Base-by-base conservation (phyloP, 108 stramenopile genomes). In the Mediolabrus comicus region DNA sequence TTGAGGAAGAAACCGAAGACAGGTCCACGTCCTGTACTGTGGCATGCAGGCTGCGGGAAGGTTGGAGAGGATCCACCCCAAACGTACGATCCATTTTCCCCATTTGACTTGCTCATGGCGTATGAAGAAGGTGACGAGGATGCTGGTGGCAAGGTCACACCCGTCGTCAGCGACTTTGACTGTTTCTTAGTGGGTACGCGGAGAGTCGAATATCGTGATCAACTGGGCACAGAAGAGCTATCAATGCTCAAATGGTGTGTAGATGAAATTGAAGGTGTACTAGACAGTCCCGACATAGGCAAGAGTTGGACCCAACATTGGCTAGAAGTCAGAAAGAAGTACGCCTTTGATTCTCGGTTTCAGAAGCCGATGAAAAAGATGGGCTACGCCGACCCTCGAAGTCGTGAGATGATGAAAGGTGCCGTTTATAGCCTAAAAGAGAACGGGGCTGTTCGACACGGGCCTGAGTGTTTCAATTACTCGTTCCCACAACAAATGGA, bases 401-500 rank as follows among this genome's bases (percentile, higher is more conserved):
- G 28, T 19, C 28, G 11, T 13, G 54, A 12, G 2, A 58, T 56
- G 30, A 28, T 67, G 29, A 52, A 58, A 24, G 30, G 17, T 22
- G 66, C 46, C 12, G 66, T 52, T 19, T 12, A 22, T 22, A 9
- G 17, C 0, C 16, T 58, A 12, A 22, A 17, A 56, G 25, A 26
- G 10, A 31, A 28, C 12, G 66, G 66, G 17, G 54, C 56, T 31
- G 66, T 67, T 12, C 66, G 66, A 11, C 66, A 67, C 55, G 66
- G 66, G 2, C 28, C 66, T 19, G 66, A 67, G 46, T 67, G 66
- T 17, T 67, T 58, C 46, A 67, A 67, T 31, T 32, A 24, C 25
- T 52, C 26, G 13, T 67, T 67, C 26, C 66, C 66, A 13, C 66
- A 67, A 19, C 26, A 67, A 17, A 17, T 67, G 5, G 66, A 67